Base-by-base conservation (phyloP, 192 early-diverging fungal genomes). In the Geosiphon pyriformis region DNA sequence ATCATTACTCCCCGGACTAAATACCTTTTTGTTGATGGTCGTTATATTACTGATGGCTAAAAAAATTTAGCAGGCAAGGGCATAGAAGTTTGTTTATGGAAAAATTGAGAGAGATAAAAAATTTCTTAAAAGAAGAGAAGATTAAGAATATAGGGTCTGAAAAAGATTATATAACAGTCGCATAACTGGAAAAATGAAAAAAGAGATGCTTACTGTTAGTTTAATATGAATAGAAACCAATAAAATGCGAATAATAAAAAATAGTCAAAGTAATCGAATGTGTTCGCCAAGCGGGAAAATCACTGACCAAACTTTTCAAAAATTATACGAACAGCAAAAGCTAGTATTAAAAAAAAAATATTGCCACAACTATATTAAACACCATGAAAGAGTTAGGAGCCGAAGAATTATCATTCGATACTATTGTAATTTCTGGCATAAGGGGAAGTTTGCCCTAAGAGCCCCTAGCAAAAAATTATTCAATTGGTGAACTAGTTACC, bases 151-250 rank as follows among this genome's bases (percentile, higher is more conserved):
- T 54, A 6, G 52, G 52, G 26, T 54, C 20, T 26, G 52, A 54
- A 54, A 54, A 54, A 54, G 52, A 54, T 12, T 54, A 54, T 54
- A 54, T 54, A 54, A 54, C 52, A 8, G 52, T 54, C 4, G 52
- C 20, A 12, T 20, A 54, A 54, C 20, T 54, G 20, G 52, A 54
- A 54, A 54, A 54, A 54, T 54, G 52, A 20, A 54, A 54, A 54
- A 6, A 54, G 52, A 54, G 20, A 54, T 26, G 4, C 20, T 20
- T 8, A 26, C 6, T 12, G 52, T 54, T 54, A 20, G 20, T 54
- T 54, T 6, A 20, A 20, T 54, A 20, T 6, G 52, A 54, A 20
- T 54, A 54, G 26, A 54, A 54, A 54, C 52, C 52, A 54, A 20
- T 20, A 54, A n/a, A 54, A 20, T 20, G 20, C 6, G 52, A 54